Base-by-base conservation (phyloP, 2,329 filamentous ascomycete genomes). In the Rhynchosporium secalis region DNA sequence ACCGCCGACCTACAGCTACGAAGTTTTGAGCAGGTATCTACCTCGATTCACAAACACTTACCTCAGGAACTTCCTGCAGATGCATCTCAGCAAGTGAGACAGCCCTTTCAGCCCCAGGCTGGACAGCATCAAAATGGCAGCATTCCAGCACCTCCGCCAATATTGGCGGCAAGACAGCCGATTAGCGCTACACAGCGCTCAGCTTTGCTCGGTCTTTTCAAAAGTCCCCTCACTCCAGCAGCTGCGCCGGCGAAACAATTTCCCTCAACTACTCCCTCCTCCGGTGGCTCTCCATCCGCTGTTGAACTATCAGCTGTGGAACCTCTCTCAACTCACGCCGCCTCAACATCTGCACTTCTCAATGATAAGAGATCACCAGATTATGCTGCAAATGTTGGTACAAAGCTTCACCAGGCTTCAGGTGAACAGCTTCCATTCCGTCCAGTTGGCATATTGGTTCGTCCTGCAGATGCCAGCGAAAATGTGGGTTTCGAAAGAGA, bases 251-350 rank as follows among this genome's bases (percentile, higher is more conserved):
- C 64, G 5, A 63, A 41, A 6, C 58, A 62, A 33, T 56, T 64
- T 46, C 48, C 60, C 56, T 64, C 69, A 31, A 69, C 69, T 33
- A 65, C 67, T 10, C 58, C 71, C 8, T 70, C 71, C 49, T 67
- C 65, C 12, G 68, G 64, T 58, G 54, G 60, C 40, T 70, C 67
- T 12, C 69, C 71, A 29, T 73, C 72, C 6, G 72, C 70, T 26
- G 70, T 74, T 7, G 72, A 74, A 60, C 56, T 74, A 45, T 73
- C 72, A 46, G 72, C 72, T 31, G 67, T 71, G 29, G 72, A 73
- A 55, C 65, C 71, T 15, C 63, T 68, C 31, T 68, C 71, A 20
- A 64, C 56, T 7, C 66, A 64, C 51, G 65, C 67, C 36, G 56
- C 62, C 26, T 58, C 63, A 15, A 63, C 68, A 29, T 64, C 65